Percentiles rank a stretch among this genome's conserved stretches.
phyloP scores from a whole-genome alignment of 768 basidiomycete species.

The Terana coerulea region DNA sequence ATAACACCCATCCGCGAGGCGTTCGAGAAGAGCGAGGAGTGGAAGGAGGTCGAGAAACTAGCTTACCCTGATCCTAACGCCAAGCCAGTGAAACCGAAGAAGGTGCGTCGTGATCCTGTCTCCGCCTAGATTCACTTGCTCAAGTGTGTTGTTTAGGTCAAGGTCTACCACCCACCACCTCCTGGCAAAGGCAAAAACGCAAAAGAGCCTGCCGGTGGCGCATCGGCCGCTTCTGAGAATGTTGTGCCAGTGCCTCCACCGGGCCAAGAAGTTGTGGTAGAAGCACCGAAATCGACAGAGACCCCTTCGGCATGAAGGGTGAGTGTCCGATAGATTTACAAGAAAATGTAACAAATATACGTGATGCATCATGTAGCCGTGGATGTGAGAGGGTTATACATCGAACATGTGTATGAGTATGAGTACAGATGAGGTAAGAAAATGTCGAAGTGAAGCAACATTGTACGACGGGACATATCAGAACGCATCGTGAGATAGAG shows the following conservation, averaged over 20 bases:
- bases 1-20: conserved; percentile 77
- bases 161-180: conserved; percentile 81
- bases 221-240: conserved; percentile 12
- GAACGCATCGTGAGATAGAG: not conserved
- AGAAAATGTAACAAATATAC: not conserved
- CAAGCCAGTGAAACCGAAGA: conserved; percentile 61
- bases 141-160: conserved; percentile 46
- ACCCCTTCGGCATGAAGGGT: not conserved
- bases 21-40: conserved; percentile 76
- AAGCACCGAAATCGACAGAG: not conserved
- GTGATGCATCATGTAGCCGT: not conserved
- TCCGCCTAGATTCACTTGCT: too few relatives aligned
- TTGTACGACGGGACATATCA: not conserved
- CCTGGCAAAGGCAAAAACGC: conserved; percentile 72
- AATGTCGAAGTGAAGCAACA: not conserved
- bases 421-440: not conserved
- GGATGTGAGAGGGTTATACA: conserved; percentile 2
- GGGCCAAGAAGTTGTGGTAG: not conserved
- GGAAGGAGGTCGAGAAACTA: conserved; percentile 67
- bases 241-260: conserved; percentile 7
- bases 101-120: conserved; percentile 22
- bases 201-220: conserved; percentile 22
- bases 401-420: conserved; percentile 5
- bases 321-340: too few relatives aligned
- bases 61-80: conserved; percentile 83